Evolutionary conservation across 176 grass and related monocot genomes (phyloP), one percentile per base, ranked within the genome.

Genomic region (Cenchrus purpureus): DNA sequence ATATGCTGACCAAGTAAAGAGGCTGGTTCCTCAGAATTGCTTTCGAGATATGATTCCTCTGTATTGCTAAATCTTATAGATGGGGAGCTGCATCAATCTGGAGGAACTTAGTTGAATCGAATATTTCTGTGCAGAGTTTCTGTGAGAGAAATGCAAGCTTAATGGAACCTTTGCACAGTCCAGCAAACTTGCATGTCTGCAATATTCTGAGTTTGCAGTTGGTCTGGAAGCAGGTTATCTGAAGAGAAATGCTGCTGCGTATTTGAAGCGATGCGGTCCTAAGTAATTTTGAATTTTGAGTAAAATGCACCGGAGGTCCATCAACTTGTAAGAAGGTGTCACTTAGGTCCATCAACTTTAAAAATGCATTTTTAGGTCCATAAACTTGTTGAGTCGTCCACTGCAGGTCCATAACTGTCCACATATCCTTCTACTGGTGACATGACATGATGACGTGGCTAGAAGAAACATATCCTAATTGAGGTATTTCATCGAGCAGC

Each of bases 31-130:
- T 88, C 8, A 45, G 19, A 12, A 46, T 44, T 71, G 3, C 72
- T n/a, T 59, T 59, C 19, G 58, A 61, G 58, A 22, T 22, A 61
- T 10, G 20, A 20, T 22, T 61, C n/a, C 58, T 25, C 58, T 77
- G 84, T 67, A 86, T 84, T 43, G 65, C 84, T 57, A 86, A 81
- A 81, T 86, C 89, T 31, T 76, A 89, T 68, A 83, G 79, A 37
- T 60, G 68, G 20, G 89, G 20, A 52, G 74, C 45, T 95, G 57
- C 63, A 67, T 93, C 15, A 53, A 91, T 52, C 85, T 81, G 8
- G 70, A 83, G 0, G 44, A 92, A 71, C 29, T 83, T 11, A 8
- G 17, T 46, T 70, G 70, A 56, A 78, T 84, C 63, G 14, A 80
- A 92, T 65, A 77, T 89, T n/a, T 46, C 14, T 86, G 49, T 88